These are phyloP conservation scores for Pseudozyma tsukubaensis DNA, from an alignment of 1,284 basidiomycete species.

Conservation along the genomic window DNA sequence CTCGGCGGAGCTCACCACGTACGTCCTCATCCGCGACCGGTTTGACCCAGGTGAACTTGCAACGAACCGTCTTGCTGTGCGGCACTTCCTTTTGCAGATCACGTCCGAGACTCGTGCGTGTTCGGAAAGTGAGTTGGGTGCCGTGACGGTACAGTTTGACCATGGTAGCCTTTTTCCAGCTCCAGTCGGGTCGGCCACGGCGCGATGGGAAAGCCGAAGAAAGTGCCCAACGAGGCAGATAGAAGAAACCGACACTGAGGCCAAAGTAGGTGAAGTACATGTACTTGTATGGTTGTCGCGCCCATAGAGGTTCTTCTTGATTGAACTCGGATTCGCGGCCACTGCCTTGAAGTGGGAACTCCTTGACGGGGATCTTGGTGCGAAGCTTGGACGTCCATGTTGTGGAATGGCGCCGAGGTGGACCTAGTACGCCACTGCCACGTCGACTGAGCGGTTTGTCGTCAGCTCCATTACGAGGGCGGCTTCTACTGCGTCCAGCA, in stretches of 20 bases:
- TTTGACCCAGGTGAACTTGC: slow-evolving; percentile 61
- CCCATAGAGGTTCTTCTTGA: slow-evolving; percentile 58
- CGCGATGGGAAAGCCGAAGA: slow-evolving; percentile 36
- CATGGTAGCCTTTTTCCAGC: slow-evolving; percentile 61
- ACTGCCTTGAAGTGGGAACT: slow-evolving; percentile 62
- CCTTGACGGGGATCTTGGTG: slow-evolving; percentile 52
- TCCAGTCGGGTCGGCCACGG: slow-evolving; percentile 55
- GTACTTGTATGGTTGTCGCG: slow-evolving; percentile 57
- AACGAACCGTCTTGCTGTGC: slow-evolving; percentile 53
- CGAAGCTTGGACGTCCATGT: slow-evolving; percentile 46
- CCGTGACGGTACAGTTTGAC: slow-evolving; percentile 58
- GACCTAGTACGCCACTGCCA: slow-evolving; percentile 2
- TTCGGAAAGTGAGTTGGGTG: slow-evolving; percentile 59
- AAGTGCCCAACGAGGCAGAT: slow-evolving; percentile 56
- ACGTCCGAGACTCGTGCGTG: slow-evolving; percentile 53
- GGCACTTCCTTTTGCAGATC: slow-evolving; percentile 55
- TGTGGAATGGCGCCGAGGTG: slow-evolving; percentile 25
- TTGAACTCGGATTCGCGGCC: slow-evolving; percentile 59
- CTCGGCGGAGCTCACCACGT: slow-evolving; percentile 56
- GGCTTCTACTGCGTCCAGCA: slow-evolving; percentile 15
- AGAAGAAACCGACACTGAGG: slow-evolving; percentile 52
- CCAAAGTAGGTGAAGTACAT: slow-evolving; percentile 63
- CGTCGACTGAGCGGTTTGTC: slow-evolving; percentile 1
- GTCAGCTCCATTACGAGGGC: slow-evolving; percentile 1
- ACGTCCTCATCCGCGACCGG: slow-evolving; percentile 44